Evolutionary conservation across 495 filamentous ascomycete genomes (phyloP).

Genomic region (Penicillium daleae): DNA sequence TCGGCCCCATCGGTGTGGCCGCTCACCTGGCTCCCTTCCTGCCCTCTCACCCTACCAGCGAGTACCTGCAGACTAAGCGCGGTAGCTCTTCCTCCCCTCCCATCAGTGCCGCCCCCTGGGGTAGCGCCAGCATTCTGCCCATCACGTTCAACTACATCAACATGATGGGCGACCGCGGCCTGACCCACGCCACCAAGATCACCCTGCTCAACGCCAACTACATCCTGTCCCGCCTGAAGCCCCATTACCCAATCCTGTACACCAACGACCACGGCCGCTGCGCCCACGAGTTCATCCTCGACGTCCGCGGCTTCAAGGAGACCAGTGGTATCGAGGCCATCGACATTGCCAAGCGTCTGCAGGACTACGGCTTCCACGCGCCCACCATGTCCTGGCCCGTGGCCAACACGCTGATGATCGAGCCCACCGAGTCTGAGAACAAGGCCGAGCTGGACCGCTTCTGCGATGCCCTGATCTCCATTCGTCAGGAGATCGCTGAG

Average conservation of each 20-base stretch:
- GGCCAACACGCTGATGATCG: constrained; percentile 96
- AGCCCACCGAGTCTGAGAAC: constrained; percentile 94
- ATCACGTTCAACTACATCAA: constrained; percentile 98
- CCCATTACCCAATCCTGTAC: constrained; percentile 90
- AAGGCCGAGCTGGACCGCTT: constrained; percentile 95
- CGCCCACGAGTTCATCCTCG: constrained; percentile 98
- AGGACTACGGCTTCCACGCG: constrained; percentile 98
- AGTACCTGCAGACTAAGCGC: constrained; percentile 64
- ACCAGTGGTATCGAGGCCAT: constrained; percentile 88
- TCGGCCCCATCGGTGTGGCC: constrained; percentile 94
- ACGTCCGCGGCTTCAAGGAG: constrained; percentile 84
- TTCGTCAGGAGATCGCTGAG: constrained; percentile 82
- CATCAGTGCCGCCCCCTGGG: constrained; percentile 86
- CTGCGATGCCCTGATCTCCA: constrained; percentile 87
- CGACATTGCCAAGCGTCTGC: constrained; percentile 95
- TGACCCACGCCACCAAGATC: constrained; percentile 94
- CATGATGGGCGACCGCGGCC: constrained; percentile 90
- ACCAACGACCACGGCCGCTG: constrained; percentile 87
- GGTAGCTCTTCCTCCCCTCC: constrained; percentile 60
- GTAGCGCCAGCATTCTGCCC: constrained; percentile 90
- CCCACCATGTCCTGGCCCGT: constrained; percentile 99
- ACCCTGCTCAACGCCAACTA: constrained; percentile 97
- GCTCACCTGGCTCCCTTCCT: constrained; percentile 77
- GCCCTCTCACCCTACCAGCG: constrained; percentile 68
- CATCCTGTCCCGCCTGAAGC: constrained; percentile 87